Base-by-base conservation (phyloP, 805 yeast genomes). In the Candida railenensis region DNA sequence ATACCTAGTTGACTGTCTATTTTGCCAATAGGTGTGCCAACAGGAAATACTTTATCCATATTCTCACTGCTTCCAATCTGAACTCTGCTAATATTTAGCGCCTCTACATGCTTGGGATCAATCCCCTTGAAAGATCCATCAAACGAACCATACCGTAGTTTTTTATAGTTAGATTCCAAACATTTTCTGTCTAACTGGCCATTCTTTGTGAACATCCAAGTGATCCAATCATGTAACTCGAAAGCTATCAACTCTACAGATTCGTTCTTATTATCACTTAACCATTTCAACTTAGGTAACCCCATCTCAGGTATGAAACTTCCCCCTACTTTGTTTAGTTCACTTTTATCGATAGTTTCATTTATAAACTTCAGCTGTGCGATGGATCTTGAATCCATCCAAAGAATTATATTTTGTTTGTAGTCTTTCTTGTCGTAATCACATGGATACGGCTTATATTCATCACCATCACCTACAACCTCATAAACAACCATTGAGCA, bases 81-180 rank as follows among this genome's bases (percentile, higher is more conserved):
- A 43, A 48, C 37, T n/a, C 48, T n/a, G 3, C 25, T 34, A 30
- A 69, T 51, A 0, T 61, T 63, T 42, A 58, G 39, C 20, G 43
- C 37, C 0, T 44, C 22, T 22, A 75, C 58, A 32, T 67, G 54
- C 0, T 47, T 44, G 1, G 43, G 19, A 15, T 66, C 47, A 82
- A 84, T 81, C 3, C 86, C 87, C 50, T 74, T 74, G 15, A 80
- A 62, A 14, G 81, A 79, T 1, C 86, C 85, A 59, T 82, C 87
- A 44, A 78, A 63, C 8, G 41, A 47, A 1, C 52, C 52, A 25
- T 25, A 25, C 9, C 30, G 5, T 25, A 25, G 11, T 25, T 11
- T 11, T 11, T 11, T 11, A 25, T 25, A 25, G 2, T 18, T 9
- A 33, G 43, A 33, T 28, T 34, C 22, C 34, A 16, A 22, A 9